A percentile compares a stretch with the other conserved stretches of the same genome.
Evolutionary conservation across 2,329 filamentous ascomycete species (phyloP).

Genomic region (Phoma sp.): DNA sequence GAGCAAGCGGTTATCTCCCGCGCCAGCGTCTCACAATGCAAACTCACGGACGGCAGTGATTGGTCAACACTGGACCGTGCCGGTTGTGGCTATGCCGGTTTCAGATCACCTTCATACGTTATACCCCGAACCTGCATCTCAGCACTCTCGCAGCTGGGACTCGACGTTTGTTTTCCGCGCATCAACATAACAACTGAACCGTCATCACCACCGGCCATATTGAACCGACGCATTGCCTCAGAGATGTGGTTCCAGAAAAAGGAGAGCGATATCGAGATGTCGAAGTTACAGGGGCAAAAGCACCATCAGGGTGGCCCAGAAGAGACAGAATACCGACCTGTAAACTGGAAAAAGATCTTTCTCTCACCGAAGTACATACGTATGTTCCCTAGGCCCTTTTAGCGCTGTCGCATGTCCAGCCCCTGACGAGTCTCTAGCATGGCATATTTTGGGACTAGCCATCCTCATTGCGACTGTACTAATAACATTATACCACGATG

Average conservation of each 20-base stretch:
- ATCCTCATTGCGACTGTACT: constrained; percentile 37
- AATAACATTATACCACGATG: constrained; percentile 39
- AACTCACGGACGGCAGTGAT: constrained; percentile 23
- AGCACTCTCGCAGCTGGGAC: neutral
- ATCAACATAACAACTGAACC: neutral
- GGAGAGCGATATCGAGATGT: constrained; percentile 42
- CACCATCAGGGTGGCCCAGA: constrained; percentile 25
- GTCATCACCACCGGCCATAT: neutral
- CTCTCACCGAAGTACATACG: constrained; percentile 46
- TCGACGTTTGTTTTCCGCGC: neutral
- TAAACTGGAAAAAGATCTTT: constrained; percentile 45
- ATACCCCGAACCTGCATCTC: constrained; percentile 9
- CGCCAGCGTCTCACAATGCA: constrained; percentile 38
- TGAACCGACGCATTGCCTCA: neutral
- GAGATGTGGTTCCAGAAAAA: constrained; percentile 32
- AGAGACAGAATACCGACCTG: constrained; percentile 42
- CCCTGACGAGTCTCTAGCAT: constrained; percentile 32
- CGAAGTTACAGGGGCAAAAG: constrained; percentile 28
- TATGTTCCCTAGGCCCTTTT: constrained; percentile 19
- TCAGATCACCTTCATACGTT: constrained; percentile 31
- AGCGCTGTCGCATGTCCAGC: neutral
- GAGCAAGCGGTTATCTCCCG: constrained; percentile 27
- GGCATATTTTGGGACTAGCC: constrained; percentile 39
- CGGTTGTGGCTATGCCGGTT: constrained; percentile 36
- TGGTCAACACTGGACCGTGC: constrained; percentile 21